A percentile compares a stretch with the other conserved stretches of the same genome.
phyloP scores from a whole-genome alignment of 148 eudicot species.

The Pouteria glomerata region DNA sequence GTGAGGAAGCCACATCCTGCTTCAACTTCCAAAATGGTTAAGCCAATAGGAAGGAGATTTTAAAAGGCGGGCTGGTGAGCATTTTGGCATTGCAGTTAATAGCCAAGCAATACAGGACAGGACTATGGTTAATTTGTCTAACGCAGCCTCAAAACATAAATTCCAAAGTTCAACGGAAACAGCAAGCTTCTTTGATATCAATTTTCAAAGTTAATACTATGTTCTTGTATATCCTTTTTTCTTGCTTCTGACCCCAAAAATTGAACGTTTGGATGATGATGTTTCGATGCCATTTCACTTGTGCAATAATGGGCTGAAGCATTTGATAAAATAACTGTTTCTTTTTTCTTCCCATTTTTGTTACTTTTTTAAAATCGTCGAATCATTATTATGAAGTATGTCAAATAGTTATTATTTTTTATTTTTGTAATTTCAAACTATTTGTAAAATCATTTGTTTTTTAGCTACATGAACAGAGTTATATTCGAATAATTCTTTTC shows the following conservation, averaged over 20 bases:
- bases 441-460: too few relatives aligned
- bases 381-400: too few relatives aligned
- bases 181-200: neutral
- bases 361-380: too few relatives aligned
- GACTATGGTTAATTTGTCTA: neutral
- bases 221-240: neutral
- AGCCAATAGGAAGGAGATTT: slow-evolving; percentile 19
- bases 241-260: neutral
- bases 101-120: neutral
- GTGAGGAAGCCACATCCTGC: slow-evolving; percentile 18
- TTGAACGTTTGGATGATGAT: neutral
- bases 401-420: too few relatives aligned
- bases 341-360: too few relatives aligned
- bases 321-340: too few relatives aligned
- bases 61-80: slow-evolving; percentile 1
- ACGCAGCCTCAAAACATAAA: too few relatives aligned
- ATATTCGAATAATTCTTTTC: too few relatives aligned
- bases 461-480: too few relatives aligned
- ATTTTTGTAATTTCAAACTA: too few relatives aligned
- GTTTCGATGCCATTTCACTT: too few relatives aligned
- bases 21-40: slow-evolving; percentile 23
- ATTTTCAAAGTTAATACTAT: neutral
- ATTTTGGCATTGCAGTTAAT: neutral
- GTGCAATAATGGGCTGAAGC: too few relatives aligned
- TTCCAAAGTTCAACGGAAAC: neutral